phyloP scores from a whole-genome alignment of 345 rosid species.

The Eucalyptus cloeziana region DNA sequence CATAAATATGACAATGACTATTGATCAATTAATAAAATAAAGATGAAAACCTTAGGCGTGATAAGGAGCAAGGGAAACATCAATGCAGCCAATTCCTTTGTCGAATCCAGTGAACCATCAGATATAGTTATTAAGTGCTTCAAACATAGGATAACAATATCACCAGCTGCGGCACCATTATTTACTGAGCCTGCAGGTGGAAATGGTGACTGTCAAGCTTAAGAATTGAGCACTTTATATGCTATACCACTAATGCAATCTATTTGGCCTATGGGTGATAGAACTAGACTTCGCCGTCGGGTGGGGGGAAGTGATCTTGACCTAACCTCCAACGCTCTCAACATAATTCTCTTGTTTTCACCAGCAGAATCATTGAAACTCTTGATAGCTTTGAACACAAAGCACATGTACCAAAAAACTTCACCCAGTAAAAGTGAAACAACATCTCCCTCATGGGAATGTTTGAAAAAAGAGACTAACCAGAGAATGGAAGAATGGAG shows the following conservation, averaged over 20 bases:
- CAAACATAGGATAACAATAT: constrained; percentile 43
- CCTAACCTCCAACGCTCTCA: background rate
- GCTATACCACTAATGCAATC: background rate
- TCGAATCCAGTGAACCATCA: constrained; percentile 20
- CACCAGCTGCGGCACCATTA: constrained; percentile 29
- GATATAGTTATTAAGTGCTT: constrained; percentile 36
- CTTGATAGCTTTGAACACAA: background rate
- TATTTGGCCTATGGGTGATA: background rate
- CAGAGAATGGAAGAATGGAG: background rate
- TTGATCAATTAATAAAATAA: background rate
- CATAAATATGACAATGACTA: background rate
- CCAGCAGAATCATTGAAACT: background rate
- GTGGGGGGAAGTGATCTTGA: background rate
- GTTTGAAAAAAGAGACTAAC: background rate
- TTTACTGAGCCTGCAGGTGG: constrained; percentile 45
- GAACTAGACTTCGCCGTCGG: background rate
- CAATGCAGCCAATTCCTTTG: constrained; percentile 51
- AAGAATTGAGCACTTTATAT: background rate
- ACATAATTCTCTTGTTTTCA: background rate
- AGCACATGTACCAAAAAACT: background rate
- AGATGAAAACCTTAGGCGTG: constrained; percentile 49
- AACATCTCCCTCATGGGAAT: background rate
- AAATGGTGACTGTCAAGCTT: background rate
- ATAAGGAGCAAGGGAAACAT: constrained; percentile 67
- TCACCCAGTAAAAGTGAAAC: background rate